Conservation (phyloP, 768 basidiomycete species). For the Paxillus rubicundulus region DNA sequence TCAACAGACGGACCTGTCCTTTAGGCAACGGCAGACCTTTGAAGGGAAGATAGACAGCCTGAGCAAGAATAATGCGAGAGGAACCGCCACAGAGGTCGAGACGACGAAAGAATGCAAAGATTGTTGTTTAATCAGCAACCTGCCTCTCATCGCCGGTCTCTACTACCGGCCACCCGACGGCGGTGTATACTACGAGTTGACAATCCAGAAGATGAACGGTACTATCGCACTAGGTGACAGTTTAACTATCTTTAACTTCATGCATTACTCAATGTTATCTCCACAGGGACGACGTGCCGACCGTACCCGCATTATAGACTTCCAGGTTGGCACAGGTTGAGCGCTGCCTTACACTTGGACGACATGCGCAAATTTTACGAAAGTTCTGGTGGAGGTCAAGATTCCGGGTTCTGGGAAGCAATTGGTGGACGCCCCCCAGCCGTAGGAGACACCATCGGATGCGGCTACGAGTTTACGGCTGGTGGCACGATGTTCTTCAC, state of each 20-base stretch:
- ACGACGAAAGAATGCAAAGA: conserved; percentile 45
- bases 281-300: conserved; percentile 56
- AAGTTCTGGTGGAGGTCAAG: conserved; percentile 61
- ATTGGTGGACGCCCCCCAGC: conserved; percentile 26
- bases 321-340: conserved; percentile 70
- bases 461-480: conserved; percentile 57
- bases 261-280: background rate
- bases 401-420: conserved; percentile 37
- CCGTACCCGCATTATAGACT: conserved; percentile 66
- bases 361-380: conserved; percentile 75
- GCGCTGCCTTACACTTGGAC: conserved; percentile 65
- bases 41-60: conserved; percentile 40
- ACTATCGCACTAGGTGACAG: conserved; percentile 56
- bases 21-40: conserved; percentile 32
- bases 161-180: conserved; percentile 52
- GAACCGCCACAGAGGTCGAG: conserved; percentile 38
- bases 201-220: conserved; percentile 54
- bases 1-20: conserved; percentile 25
- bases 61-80: conserved; percentile 24
- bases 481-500: conserved; percentile 59
- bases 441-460: conserved; percentile 57
- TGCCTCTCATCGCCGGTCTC: conserved; percentile 59
- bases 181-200: conserved; percentile 65
- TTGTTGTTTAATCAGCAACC: conserved; percentile 53
- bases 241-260: background rate